Conservation (phyloP, 331 rosid species). For the Pyracantha coccinea region DNA sequence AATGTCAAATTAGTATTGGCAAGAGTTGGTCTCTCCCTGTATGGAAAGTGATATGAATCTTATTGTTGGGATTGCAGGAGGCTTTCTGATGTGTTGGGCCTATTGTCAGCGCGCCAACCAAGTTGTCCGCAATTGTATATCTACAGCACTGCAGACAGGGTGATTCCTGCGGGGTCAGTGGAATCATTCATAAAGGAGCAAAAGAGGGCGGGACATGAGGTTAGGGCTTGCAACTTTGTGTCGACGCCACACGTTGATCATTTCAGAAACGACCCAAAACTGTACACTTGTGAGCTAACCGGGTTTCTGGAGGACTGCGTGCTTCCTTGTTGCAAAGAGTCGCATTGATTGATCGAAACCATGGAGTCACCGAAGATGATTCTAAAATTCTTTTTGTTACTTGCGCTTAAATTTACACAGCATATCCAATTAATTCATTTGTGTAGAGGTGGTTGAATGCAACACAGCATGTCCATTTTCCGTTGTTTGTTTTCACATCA, state of each 20-base stretch:
- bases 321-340: constrained; percentile 39
- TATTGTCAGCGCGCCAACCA: constrained; percentile 77
- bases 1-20: not conserved
- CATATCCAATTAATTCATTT: not conserved
- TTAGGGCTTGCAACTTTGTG: constrained; percentile 87
- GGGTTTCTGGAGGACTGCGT: constrained; percentile 76
- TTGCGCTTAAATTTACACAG: not conserved
- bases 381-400: not conserved
- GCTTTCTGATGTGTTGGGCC: constrained; percentile 71
- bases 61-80: constrained; percentile 51
- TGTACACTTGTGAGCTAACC: constrained; percentile 74
- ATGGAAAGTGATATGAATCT: not conserved
- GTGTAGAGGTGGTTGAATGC: not conserved
- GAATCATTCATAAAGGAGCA: constrained; percentile 81
- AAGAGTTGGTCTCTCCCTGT: not conserved
- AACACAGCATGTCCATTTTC: too few relatives aligned
- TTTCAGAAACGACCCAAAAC: constrained; percentile 79
- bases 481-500: too few relatives aligned
- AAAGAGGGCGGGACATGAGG: constrained; percentile 69
- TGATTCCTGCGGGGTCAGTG: constrained; percentile 76
- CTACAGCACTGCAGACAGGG: constrained; percentile 90
- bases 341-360: constrained; percentile 8
- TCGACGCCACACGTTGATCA: constrained; percentile 98
- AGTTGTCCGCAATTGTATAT: constrained; percentile 86
- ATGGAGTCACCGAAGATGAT: too few relatives aligned